Conservation (phyloP, 139 green algal species). For the Dunaliella primolecta region DNA sequence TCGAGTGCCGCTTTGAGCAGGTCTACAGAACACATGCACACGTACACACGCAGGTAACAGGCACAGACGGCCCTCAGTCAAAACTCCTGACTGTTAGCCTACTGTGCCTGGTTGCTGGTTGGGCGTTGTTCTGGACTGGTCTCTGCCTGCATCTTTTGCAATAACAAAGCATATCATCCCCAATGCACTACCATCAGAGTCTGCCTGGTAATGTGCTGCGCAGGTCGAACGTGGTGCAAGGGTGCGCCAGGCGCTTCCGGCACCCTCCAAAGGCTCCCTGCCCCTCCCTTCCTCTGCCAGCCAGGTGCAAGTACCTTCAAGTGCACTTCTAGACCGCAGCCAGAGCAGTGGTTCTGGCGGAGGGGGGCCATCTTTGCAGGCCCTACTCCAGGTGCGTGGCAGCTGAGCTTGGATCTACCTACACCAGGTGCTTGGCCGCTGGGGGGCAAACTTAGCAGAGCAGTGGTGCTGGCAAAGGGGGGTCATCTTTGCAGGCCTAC, state of each 20-base stretch:
- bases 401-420: background rate
- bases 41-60: too few relatives aligned
- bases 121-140: too few relatives aligned
- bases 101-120: too few relatives aligned
- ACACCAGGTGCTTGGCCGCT: background rate
- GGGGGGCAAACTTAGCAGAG: background rate
- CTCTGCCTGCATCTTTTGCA: too few relatives aligned
- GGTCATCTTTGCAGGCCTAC: too few relatives aligned
- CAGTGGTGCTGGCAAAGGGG: background rate
- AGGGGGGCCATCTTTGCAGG: constrained; percentile 4
- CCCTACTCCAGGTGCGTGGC: background rate
- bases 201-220: background rate
- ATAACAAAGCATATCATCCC: too few relatives aligned
- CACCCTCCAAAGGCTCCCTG: constrained; percentile 50
- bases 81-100: too few relatives aligned
- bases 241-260: constrained; percentile 51
- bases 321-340: background rate
- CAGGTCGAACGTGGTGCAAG: constrained; percentile 31
- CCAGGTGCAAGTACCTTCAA: background rate
- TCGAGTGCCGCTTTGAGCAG: too few relatives aligned
- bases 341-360: background rate
- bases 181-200: too few relatives aligned
- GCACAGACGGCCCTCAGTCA: too few relatives aligned
- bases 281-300: constrained; percentile 46
- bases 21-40: too few relatives aligned